phyloP scores from a whole-genome alignment of 2,329 filamentous ascomycete species.

The Hypoxylon sp. region DNA sequence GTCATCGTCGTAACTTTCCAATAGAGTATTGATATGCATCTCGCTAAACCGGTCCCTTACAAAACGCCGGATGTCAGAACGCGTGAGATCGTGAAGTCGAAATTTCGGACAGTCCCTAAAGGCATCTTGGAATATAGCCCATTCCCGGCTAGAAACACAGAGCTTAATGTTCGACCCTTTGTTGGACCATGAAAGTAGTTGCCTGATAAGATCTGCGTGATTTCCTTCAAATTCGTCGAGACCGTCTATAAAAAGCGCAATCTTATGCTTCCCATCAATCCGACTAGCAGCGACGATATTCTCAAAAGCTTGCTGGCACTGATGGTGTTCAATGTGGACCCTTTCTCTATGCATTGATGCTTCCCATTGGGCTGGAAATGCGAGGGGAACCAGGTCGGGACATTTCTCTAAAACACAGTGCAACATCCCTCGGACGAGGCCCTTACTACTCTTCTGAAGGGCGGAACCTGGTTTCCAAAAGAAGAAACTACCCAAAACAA shows the following conservation, averaged over 20 bases:
- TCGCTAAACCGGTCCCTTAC: conserved; percentile 26
- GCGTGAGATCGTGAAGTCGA: conserved; percentile 41
- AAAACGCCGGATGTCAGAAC: conserved; percentile 30
- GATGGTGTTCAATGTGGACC: conserved; percentile 30
- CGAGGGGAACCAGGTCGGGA: conserved; percentile 30
- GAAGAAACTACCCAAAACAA: conserved; percentile 37
- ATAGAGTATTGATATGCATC: conserved; percentile 14
- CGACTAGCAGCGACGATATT: conserved; percentile 4
- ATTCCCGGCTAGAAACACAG: conserved; percentile 47
- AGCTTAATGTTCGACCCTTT: conserved; percentile 32
- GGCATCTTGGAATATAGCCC: conserved; percentile 34
- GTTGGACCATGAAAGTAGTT: conserved; percentile 34
- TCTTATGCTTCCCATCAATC: conserved; percentile 14
- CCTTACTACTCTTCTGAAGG: conserved; percentile 43
- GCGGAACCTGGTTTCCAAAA: conserved; percentile 45
- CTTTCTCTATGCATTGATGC: neutral
- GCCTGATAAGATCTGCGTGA: conserved; percentile 31
- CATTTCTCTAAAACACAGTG: conserved; percentile 29
- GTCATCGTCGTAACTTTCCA: neutral
- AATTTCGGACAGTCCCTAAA: conserved; percentile 33
- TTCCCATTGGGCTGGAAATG: conserved; percentile 39
- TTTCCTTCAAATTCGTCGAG: conserved; percentile 45
- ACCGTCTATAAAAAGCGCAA: conserved; percentile 43
- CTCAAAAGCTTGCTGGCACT: conserved; percentile 28
- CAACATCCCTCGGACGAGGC: conserved; percentile 42